Conservation (phyloP, 1,284 basidiomycete genomes). For the Cystobasidium pallidum region DNA sequence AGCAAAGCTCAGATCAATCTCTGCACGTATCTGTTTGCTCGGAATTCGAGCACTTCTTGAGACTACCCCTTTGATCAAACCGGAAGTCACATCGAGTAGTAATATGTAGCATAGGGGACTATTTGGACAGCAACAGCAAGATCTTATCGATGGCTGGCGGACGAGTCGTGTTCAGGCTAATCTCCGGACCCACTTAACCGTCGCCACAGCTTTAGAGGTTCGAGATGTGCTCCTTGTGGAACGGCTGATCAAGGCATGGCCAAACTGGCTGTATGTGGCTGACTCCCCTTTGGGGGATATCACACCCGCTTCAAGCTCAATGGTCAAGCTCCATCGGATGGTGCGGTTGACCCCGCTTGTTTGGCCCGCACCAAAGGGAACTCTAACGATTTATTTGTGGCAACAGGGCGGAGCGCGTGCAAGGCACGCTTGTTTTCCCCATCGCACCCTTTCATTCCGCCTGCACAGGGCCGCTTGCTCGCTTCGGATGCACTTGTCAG, state of each 20-base stretch:
- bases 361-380: neutral
- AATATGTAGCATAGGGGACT: conserved; percentile 6
- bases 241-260: too few species aligned
- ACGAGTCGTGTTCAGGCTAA: too few species aligned
- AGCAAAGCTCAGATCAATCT: conserved; percentile 47
- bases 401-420: neutral
- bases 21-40: conserved; percentile 48
- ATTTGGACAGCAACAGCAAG: too few species aligned
- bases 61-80: neutral
- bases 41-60: conserved; percentile 9
- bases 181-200: too few species aligned
- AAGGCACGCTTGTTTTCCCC: neutral
- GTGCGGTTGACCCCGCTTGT: neutral
- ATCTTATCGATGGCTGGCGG: too few species aligned
- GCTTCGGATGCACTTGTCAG: neutral
- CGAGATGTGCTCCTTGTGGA: too few species aligned
- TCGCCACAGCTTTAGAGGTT: too few species aligned
- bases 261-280: too few species aligned
- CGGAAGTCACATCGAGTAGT: neutral
- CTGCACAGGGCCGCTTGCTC: neutral
- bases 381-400: neutral
- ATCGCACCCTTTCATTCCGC: neutral
- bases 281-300: too few species aligned
- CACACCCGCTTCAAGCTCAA: too few species aligned
- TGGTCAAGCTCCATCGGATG: too few species aligned